Evolutionary conservation across 345 rosid species (phyloP).

Genomic region (Eucalyptus regnans): DNA sequence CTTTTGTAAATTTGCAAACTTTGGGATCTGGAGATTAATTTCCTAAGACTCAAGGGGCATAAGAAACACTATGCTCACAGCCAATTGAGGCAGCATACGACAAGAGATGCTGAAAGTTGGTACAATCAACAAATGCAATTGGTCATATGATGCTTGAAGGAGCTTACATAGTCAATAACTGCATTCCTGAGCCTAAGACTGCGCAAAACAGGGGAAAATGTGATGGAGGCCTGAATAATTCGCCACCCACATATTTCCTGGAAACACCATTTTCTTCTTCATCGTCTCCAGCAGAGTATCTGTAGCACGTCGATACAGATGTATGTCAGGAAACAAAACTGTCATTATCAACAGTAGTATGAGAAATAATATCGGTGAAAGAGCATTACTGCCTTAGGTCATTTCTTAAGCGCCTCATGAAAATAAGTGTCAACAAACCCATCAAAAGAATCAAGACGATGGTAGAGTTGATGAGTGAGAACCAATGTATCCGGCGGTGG

Average conservation of each 20-base stretch:
- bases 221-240: conserved; percentile 57
- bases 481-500: conserved; percentile 50
- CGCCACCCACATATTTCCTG: conserved; percentile 72
- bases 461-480: conserved; percentile 55
- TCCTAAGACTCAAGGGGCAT: no score
- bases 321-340: background rate
- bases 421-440: conserved; percentile 43
- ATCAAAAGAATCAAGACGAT: conserved; percentile 35
- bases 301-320: background rate
- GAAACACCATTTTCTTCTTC: conserved; percentile 72
- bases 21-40: no score
- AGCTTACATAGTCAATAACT: conserved; percentile 63
- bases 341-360: background rate
- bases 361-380: background rate
- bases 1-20: no score
- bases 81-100: background rate
- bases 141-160: background rate
- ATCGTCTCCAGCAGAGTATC: conserved; percentile 51
- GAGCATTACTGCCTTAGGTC: conserved; percentile 47
- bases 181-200: conserved; percentile 68
- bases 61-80: background rate
- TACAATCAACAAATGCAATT: background rate
- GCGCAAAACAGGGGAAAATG: conserved; percentile 64
- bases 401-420: conserved; percentile 55
- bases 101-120: background rate